These are phyloP conservation scores for Dovyalis caffra DNA, from an alignment of 345 rosid species.

Conservation along the genomic window DNA sequence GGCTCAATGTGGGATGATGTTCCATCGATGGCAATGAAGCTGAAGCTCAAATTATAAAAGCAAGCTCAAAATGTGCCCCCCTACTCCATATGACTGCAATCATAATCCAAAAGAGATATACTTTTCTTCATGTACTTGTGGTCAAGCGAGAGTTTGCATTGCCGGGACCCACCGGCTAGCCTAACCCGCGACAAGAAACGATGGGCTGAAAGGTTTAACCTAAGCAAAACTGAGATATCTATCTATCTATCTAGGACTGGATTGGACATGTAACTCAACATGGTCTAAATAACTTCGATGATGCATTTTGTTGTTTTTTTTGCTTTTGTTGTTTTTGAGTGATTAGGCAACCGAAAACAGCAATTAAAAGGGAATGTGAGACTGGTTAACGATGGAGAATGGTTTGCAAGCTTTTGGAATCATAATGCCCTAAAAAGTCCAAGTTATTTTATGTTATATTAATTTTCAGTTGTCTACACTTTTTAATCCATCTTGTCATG, in stretches of 20 bases:
- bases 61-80: slow-evolving; percentile 21
- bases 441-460: slow-evolving; percentile 1
- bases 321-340: background rate
- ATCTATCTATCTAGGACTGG: slow-evolving; percentile 27
- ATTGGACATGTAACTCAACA: slow-evolving; percentile 39
- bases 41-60: background rate
- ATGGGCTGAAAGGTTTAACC: slow-evolving; percentile 57
- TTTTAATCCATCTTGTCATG: slow-evolving; percentile 40
- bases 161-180: slow-evolving; percentile 37
- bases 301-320: background rate
- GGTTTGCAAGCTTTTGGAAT: slow-evolving; percentile 17
- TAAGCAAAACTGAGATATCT: slow-evolving; percentile 36
- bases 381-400: slow-evolving; percentile 25
- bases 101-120: slow-evolving; percentile 32
- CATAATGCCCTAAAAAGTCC: slow-evolving; percentile 7
- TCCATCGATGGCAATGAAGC: slow-evolving; percentile 2
- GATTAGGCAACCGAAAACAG: slow-evolving; percentile 8
- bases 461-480: slow-evolving; percentile 1
- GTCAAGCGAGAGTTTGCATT: slow-evolving; percentile 46
- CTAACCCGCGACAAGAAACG: slow-evolving; percentile 45
- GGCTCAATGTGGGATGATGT: slow-evolving; percentile 6
- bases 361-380: slow-evolving; percentile 18
- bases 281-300: slow-evolving; percentile 18
- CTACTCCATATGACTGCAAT: slow-evolving; percentile 43
- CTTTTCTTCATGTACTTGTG: slow-evolving; percentile 36